Conservation (phyloP, 257 asterid species). For the Ballota nigra region DNA sequence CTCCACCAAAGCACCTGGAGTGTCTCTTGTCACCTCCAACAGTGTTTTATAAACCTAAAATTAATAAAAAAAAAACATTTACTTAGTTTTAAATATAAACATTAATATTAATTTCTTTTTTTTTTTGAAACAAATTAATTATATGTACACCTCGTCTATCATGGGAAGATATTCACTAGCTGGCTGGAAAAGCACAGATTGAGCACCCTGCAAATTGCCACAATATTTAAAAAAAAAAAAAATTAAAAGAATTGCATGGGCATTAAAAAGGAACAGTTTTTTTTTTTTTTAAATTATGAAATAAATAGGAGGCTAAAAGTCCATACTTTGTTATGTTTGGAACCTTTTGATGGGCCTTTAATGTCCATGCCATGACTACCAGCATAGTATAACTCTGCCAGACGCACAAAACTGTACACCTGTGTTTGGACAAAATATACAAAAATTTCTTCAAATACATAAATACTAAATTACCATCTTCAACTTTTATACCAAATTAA, state of each 20-base stretch:
- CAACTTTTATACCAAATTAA: neutral
- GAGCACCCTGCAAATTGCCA: slow-evolving; percentile 40
- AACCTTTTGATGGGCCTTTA: slow-evolving; percentile 86
- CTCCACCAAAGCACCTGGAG: slow-evolving; percentile 80
- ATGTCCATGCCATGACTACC: slow-evolving; percentile 99
- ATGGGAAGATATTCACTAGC: slow-evolving; percentile 85
- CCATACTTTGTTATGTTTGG: slow-evolving; percentile 58
- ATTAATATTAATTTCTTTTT: too few species aligned
- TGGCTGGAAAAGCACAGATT: slow-evolving; percentile 71
- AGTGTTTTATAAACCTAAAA: slow-evolving; percentile 70
- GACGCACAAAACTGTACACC: slow-evolving; percentile 88
- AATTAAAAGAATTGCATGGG: neutral
- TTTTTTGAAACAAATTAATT: neutral
- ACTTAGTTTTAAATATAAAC: neutral
- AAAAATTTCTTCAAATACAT: neutral
- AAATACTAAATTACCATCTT: neutral
- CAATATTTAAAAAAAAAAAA: neutral
- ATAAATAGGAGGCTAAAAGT: neutral
- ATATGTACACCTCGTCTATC: slow-evolving; percentile 60
- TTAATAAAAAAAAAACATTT: neutral
- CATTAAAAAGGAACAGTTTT: too few species aligned
- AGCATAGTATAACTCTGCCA: slow-evolving; percentile 93
- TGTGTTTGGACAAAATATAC: neutral
- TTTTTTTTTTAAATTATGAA: too few species aligned
- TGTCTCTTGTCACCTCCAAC: slow-evolving; percentile 58